A percentile compares a stretch with the other conserved stretches of the same genome.
Conservation (phyloP, 176 grass and related monocot species). For the Elaeis guineensis region DNA sequence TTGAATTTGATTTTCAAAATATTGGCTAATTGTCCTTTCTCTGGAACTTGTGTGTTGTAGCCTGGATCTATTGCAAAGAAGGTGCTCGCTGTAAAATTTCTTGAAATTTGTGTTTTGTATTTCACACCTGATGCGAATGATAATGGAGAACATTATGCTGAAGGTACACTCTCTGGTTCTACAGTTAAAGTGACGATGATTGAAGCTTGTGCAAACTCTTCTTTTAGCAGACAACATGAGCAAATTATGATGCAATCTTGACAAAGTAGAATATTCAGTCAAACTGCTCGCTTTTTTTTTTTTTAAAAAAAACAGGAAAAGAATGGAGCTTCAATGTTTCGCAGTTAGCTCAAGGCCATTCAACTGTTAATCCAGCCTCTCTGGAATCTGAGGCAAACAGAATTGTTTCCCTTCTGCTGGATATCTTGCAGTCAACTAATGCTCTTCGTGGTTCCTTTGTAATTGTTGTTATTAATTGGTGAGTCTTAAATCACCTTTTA, state of each 20-base stretch:
- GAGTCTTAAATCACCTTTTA: slow-evolving; percentile 15
- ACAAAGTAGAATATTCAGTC: too few species aligned
- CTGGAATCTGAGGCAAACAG: slow-evolving; percentile 71
- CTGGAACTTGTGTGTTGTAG: slow-evolving; percentile 38
- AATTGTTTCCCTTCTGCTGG: slow-evolving; percentile 56
- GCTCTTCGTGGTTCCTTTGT: slow-evolving; percentile 56
- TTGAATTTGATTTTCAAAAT: neutral
- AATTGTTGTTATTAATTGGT: slow-evolving; percentile 83
- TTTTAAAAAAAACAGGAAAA: slow-evolving; percentile 52
- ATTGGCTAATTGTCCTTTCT: slow-evolving; percentile 26
- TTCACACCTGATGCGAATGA: slow-evolving; percentile 48
- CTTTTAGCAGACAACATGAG: too few species aligned
- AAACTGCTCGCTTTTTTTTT: neutral
- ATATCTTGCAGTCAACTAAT: slow-evolving; percentile 65
- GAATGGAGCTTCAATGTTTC: slow-evolving; percentile 44
- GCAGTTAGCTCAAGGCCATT: slow-evolving; percentile 46
- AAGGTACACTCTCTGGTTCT: slow-evolving; percentile 35
- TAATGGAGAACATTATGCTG: slow-evolving; percentile 24
- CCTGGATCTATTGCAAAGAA: slow-evolving; percentile 54
- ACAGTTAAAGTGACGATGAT: neutral
- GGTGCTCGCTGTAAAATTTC: slow-evolving; percentile 71
- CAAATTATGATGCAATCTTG: too few species aligned
- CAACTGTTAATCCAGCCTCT: slow-evolving; percentile 48
- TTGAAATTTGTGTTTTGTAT: slow-evolving; percentile 69
- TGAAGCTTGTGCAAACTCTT: too few species aligned